phyloP scores from a whole-genome alignment of 2,329 filamentous ascomycete species.

The Iodosphaeria phyllophila region DNA sequence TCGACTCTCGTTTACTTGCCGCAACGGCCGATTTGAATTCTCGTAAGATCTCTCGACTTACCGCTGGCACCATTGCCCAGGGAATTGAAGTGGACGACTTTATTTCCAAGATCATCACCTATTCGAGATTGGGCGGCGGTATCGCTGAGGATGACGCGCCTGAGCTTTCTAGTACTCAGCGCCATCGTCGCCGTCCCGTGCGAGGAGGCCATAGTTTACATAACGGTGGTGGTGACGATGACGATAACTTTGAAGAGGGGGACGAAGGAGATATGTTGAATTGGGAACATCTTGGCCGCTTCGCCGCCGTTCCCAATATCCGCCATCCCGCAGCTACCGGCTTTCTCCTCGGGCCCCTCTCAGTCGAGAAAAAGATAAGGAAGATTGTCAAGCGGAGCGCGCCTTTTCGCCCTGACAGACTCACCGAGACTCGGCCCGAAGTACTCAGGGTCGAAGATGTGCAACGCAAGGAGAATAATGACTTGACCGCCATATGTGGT shows the following conservation, averaged over 20 bases:
- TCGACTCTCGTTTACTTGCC: slow-evolving; percentile 76
- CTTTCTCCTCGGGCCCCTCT: slow-evolving; percentile 77
- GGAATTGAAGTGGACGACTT: slow-evolving; percentile 85
- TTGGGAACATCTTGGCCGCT: slow-evolving; percentile 68
- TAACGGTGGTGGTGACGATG: slow-evolving; percentile 26
- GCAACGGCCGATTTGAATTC: slow-evolving; percentile 63
- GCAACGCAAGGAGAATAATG: slow-evolving; percentile 56
- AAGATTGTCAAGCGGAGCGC: slow-evolving; percentile 52
- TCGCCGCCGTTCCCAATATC: slow-evolving; percentile 56
- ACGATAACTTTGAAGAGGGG: slow-evolving; percentile 45
- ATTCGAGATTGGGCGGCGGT: slow-evolving; percentile 54
- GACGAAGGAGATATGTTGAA: slow-evolving; percentile 64
- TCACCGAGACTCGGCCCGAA: slow-evolving; percentile 57
- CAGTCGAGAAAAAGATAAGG: slow-evolving; percentile 68
- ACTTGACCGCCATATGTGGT: slow-evolving; percentile 61
- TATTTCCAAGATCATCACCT: slow-evolving; percentile 72
- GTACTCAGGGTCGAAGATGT: slow-evolving; percentile 60
- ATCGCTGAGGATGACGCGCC: slow-evolving; percentile 30
- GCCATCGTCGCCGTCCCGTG: slow-evolving; percentile 20
- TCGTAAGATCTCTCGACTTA: slow-evolving; percentile 57
- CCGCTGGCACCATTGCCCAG: slow-evolving; percentile 51
- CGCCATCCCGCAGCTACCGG: slow-evolving; percentile 59
- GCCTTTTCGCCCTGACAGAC: slow-evolving; percentile 47
- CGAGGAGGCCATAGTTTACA: slow-evolving; percentile 10
- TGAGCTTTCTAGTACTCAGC: slow-evolving; percentile 30